Evolutionary conservation across 306 rosid species (phyloP), one percentile per base, ranked within the genome.

Genomic region (Adenanthera pavonina): DNA sequence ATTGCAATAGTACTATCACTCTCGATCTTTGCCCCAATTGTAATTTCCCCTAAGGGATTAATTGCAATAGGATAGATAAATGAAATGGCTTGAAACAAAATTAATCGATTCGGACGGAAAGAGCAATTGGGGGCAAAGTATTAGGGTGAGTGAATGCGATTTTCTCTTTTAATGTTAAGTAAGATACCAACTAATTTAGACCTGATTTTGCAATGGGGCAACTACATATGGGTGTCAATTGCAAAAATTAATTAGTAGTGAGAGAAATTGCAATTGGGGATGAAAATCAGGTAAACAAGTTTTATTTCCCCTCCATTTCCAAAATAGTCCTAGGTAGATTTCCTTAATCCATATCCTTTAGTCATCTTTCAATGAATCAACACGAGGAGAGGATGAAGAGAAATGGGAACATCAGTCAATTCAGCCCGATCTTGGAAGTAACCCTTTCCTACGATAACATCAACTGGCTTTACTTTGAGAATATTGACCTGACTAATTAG

Each of bases 331-430:
- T 38, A 38, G 41, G 54, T 69, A 17, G 52, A 33, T 46, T 62
- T 60, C 49, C 71, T 36, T 49, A 70, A 71, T 25, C 2, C 52
- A 71, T 47, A 71, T 19, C 17, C 35, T n/a, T 38, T 47, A 62
- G 69, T 14, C 79, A 71, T 77, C 60, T 48, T 73, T 61, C 64
- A 52, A 40, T 40, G 48, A 77, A 51, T 30, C 34, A 41, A 82
- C 34, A 61, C 51, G 9, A 52, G 52, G 72, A 19, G 30, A 59
- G 38, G 59, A 60, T 14, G 43, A 62, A 46, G 34, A 61, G 11
- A 8, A 10, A 72, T 35, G 8, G 25, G 56, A 48, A 35, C 20
- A 67, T 8, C 47, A 77, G 34, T 41, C 14, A 30, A 54, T 54
- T 54, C 10, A 57, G 14, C 49, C 72, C 49, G 7, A 16, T 65